These are phyloP conservation scores for Nakataea oryzae DNA, from an alignment of 2,329 filamentous ascomycete genomes.

Conservation along the genomic window DNA sequence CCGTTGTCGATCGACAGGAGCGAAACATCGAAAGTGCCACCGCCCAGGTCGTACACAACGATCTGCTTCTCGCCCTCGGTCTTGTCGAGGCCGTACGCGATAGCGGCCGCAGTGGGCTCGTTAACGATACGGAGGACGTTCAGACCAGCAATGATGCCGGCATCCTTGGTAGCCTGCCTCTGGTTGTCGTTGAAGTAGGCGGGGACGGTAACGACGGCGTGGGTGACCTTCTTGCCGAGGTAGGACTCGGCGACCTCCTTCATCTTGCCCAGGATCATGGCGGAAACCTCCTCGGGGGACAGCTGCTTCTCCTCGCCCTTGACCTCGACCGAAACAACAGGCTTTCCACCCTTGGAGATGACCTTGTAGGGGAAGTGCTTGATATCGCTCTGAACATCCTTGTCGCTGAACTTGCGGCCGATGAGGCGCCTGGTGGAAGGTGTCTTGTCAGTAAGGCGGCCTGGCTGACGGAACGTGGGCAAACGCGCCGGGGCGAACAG, in stretches of 20 bases:
- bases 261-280: conserved; percentile 54
- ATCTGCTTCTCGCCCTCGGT: conserved; percentile 75
- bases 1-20: conserved; percentile 85
- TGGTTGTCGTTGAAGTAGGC: conserved; percentile 99
- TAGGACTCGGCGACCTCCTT: conserved; percentile 61
- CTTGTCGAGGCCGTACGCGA: conserved; percentile 91
- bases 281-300: conserved; percentile 51
- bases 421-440: conserved; percentile 57
- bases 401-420: conserved; percentile 72
- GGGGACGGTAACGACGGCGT: conserved; percentile 87
- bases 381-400: conserved; percentile 82
- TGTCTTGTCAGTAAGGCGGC: conserved; percentile 18
- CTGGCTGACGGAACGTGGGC: neutral
- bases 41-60: conserved; percentile 88
- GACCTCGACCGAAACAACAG: conserved; percentile 65
- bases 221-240: conserved; percentile 72
- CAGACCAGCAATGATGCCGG: conserved; percentile 81
- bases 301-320: conserved; percentile 43
- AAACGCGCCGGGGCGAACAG: no score
- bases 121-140: conserved; percentile 95
- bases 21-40: conserved; percentile 91
- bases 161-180: conserved; percentile 93
- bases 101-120: conserved; percentile 90
- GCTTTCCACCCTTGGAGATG: conserved; percentile 80
- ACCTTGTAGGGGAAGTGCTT: conserved; percentile 99